Base-by-base conservation (phyloP, 345 rosid genomes). In the Tarenaya hassleriana region DNA sequence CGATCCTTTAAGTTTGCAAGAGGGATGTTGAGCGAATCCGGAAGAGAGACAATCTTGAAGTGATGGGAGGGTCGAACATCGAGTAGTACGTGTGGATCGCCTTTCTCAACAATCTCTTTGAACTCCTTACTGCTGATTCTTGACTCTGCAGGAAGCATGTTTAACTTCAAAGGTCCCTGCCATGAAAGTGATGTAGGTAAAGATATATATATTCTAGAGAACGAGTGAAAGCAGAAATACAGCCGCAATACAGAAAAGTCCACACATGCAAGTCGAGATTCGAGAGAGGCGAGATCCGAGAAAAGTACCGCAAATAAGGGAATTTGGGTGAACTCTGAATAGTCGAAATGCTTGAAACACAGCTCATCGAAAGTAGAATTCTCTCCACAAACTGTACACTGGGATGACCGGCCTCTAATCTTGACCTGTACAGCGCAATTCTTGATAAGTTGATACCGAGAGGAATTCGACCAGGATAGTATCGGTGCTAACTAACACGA, bases 41-140 rank as follows among this genome's bases (percentile, higher is more conserved):
- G 95, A 34, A 91, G 81, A 46, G 96, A 79, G 41, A 87, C 92
- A 44, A 87, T 91, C 80, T 66, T 69, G 73, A 72, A 87, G 55
- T 91, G 98, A 72, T 82, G 90, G 9, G 76, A 81, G 4, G 96
- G 95, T 39, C 98, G 77, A 32, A 91, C 98, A 42, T 91, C 96
- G 0, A 87, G 80, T 62, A 91, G 67, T 40, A 91, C 35, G 37
- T 79, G 75, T 0, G 47, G 58, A 44, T 82, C 88, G 16, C 83
- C 77, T 5, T 61, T 68, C 7, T 41, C 46, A 39, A 84, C 68
- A 66, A 60, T 73, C 42, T 57, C 77, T 17, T 79, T 71, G 63
- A 75, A 78, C 58, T 77, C 89, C 49, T 56, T 77, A 35, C 85
- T 73, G 72, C 67, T 74, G 56, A 90, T 84, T 75, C 96, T 71